These are phyloP conservation scores for Arthrobotrys pseudoclavata DNA, from an alignment of 2,329 filamentous ascomycete species.

Conservation along the genomic window DNA sequence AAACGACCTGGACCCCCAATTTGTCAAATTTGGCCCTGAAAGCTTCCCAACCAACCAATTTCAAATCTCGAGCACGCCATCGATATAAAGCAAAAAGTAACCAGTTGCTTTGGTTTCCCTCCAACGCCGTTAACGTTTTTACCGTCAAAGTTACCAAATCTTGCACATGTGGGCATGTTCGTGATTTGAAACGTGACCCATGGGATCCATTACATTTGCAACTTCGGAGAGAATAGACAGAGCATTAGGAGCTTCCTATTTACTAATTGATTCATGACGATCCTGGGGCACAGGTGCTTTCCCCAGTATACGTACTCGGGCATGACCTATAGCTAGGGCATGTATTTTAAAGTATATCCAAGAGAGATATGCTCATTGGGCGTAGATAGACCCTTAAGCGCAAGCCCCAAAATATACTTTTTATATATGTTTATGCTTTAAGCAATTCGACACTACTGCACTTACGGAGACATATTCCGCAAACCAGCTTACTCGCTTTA, in stretches of 20 bases:
- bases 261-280: constrained; percentile 23
- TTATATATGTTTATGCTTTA: constrained; percentile 10
- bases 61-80: constrained; percentile 22
- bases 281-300: constrained; percentile 11
- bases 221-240: constrained; percentile 26
- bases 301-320: neutral
- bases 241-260: constrained; percentile 17
- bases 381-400: neutral
- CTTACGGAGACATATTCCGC: constrained; percentile 51
- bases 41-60: constrained; percentile 35
- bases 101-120: constrained; percentile 18
- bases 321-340: neutral
- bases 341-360: neutral
- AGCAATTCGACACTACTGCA: constrained; percentile 48
- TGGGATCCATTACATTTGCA: constrained; percentile 3
- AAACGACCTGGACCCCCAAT: constrained; percentile 33
- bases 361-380: neutral
- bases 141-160: neutral
- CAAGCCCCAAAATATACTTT: constrained; percentile 1
- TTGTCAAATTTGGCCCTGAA: constrained; percentile 28
- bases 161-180: constrained; percentile 30
- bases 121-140: neutral
- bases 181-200: constrained; percentile 47
- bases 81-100: constrained; percentile 40
- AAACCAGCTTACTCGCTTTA: constrained; percentile 6